These are phyloP conservation scores for Xylaria bambusicola DNA, from an alignment of 495 filamentous ascomycete species.

Conservation along the genomic window DNA sequence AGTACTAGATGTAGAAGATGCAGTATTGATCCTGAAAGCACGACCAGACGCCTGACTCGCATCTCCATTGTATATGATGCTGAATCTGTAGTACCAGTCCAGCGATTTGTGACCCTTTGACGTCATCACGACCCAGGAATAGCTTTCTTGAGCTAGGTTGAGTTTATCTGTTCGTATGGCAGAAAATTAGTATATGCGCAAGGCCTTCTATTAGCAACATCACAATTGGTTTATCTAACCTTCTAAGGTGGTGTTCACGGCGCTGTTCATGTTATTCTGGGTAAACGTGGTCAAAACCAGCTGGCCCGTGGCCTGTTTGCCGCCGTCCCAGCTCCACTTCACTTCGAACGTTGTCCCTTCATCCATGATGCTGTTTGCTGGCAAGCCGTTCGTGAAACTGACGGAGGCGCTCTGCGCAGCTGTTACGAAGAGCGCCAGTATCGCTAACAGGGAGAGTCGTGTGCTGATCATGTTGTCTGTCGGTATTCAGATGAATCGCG, in stretches of 20 bases:
- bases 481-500: not conserved
- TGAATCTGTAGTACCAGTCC: not conserved
- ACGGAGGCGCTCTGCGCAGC: not conserved
- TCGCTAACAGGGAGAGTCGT: not conserved
- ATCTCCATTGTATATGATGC: not conserved
- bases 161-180: not conserved
- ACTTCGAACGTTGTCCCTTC: conserved; percentile 8
- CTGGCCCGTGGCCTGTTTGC: not conserved
- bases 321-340: not conserved
- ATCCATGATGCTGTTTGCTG: not conserved
- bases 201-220: not conserved
- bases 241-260: not conserved
- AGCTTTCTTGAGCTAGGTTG: not conserved
- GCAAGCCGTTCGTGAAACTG: not conserved
- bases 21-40: not conserved
- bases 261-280: too few species aligned
- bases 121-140: not conserved
- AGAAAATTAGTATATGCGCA: not conserved
- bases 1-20: not conserved
- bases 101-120: not conserved
- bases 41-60: not conserved
- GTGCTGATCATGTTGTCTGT: not conserved
- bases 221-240: not conserved
- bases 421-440: not conserved
- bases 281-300: not conserved